Conservation (phyloP, 495 filamentous ascomycete genomes). For the Hyaloscypha variabilis region DNA sequence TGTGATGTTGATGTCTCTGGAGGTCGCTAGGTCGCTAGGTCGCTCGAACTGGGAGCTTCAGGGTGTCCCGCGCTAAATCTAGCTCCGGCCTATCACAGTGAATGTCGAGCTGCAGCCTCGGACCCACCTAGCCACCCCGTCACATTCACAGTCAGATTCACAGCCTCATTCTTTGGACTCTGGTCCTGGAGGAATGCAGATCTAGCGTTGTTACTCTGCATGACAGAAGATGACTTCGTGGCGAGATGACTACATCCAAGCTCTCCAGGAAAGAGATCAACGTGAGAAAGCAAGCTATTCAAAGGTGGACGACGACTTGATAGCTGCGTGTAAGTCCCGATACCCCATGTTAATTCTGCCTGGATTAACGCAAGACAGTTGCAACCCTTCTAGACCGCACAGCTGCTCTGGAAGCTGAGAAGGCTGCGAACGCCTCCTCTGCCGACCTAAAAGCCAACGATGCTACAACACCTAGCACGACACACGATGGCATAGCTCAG, state of each 20-base stretch:
- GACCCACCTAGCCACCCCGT: too few species aligned
- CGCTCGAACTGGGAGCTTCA: not conserved
- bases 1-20: constrained; percentile 19
- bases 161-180: constrained; percentile 4
- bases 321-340: constrained; percentile 58
- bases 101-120: constrained; percentile 12
- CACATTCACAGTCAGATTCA: constrained; percentile 7
- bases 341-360: constrained; percentile 10
- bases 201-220: not conserved
- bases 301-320: constrained; percentile 43
- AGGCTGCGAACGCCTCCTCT: constrained; percentile 35
- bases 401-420: constrained; percentile 55
- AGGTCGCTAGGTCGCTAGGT: constrained; percentile 15
- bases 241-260: constrained; percentile 59
- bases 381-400: constrained; percentile 71
- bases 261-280: constrained; percentile 56
- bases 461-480: constrained; percentile 31
- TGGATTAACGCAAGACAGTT: constrained; percentile 47
- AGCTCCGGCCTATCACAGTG: constrained; percentile 5
- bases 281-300: constrained; percentile 53
- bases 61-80: constrained; percentile 1
- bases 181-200: not conserved
- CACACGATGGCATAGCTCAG: constrained; percentile 45
- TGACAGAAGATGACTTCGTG: constrained; percentile 39
- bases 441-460: constrained; percentile 19